These are phyloP conservation scores for Trametes polyzona DNA, from an alignment of 1,284 basidiomycete genomes.

Conservation along the genomic window DNA sequence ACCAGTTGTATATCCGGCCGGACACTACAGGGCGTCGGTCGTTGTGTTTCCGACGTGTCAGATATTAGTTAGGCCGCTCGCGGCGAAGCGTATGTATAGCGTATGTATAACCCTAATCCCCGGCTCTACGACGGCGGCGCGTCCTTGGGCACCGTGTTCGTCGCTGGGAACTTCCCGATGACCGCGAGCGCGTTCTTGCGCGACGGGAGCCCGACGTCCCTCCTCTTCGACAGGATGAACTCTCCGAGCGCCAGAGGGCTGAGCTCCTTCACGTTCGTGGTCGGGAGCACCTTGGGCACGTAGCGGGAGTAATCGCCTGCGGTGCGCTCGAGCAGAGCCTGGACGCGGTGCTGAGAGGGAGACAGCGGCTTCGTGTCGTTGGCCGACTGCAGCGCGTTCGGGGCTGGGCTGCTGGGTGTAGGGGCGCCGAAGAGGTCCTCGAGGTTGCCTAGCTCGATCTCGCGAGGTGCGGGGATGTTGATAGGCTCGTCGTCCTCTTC, in stretches of 20 bases:
- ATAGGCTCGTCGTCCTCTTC: not conserved
- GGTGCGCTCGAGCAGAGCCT: slow-evolving; percentile 38
- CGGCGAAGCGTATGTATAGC: slow-evolving; percentile 23
- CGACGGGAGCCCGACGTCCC: slow-evolving; percentile 41
- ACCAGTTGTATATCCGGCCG: not conserved
- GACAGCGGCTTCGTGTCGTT: not conserved
- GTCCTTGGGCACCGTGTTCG: not conserved
- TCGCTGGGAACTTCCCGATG: slow-evolving; percentile 20
- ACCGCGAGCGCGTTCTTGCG: slow-evolving; percentile 28
- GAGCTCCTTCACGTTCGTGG: slow-evolving; percentile 30
- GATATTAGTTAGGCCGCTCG: slow-evolving; percentile 3
- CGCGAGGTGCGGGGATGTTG: not conserved
- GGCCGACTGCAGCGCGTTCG: not conserved
- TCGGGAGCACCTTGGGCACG: slow-evolving; percentile 28
- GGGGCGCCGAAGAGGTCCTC: slow-evolving; percentile 26
- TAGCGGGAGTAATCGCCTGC: slow-evolving; percentile 59
- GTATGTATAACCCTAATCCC: slow-evolving; percentile 21
- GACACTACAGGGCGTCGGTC: not conserved
- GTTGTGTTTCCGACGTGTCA: not conserved
- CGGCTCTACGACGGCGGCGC: slow-evolving; percentile 3
- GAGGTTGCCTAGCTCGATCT: slow-evolving; percentile 25
- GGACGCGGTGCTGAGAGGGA: slow-evolving; percentile 27
- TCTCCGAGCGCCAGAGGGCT: slow-evolving; percentile 47
- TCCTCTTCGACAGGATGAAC: slow-evolving; percentile 47
- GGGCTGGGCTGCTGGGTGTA: not conserved